Percentiles rank a stretch among this genome's conserved stretches.
These are phyloP conservation scores for Vigna unguiculata DNA, from an alignment of 306 rosid genomes.

Conservation along the genomic window DNA sequence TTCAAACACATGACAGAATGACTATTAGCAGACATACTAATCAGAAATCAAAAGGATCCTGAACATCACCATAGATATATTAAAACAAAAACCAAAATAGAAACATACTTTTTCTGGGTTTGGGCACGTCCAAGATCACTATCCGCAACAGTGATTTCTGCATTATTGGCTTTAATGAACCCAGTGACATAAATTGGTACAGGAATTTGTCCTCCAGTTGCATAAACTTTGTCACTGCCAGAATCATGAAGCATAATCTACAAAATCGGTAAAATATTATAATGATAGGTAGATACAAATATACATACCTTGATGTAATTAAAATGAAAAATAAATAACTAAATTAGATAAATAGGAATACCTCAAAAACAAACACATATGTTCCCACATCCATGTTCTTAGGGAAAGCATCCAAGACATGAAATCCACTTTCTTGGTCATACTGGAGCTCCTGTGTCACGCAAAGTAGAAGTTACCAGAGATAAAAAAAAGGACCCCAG, in stretches of 20 bases:
- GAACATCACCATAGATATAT: constrained; percentile 9
- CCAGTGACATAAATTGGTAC: constrained; percentile 85
- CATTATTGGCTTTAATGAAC: constrained; percentile 62
- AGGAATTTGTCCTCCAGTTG: constrained; percentile 81
- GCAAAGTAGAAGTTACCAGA: constrained; percentile 33
- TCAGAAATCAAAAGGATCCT: constrained; percentile 5
- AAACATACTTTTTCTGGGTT: constrained; percentile 76
- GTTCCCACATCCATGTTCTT: constrained; percentile 74
- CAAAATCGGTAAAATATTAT: constrained; percentile 40
- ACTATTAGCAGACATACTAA: constrained; percentile 26
- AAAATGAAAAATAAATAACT: constrained; percentile 11
- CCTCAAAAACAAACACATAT: constrained; percentile 87
- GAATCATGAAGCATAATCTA: constrained; percentile 76
- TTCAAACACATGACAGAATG: constrained; percentile 17
- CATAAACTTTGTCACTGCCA: constrained; percentile 58
- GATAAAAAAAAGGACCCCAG: constrained; percentile 30
- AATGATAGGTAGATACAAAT: constrained; percentile 10
- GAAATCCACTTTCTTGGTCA: constrained; percentile 64
- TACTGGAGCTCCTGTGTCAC: constrained; percentile 77
- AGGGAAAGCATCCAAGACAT: constrained; percentile 68
- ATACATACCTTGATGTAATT: constrained; percentile 35
- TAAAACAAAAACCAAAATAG: constrained; percentile 26
- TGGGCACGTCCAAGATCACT: constrained; percentile 84
- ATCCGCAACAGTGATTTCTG: constrained; percentile 85
- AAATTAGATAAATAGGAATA: constrained; percentile 44